Evolutionary conservation across 371 early-diverging fungal genomes (phyloP), one percentile per base, ranked within the genome.

Genomic region (Mortierella sp.): DNA sequence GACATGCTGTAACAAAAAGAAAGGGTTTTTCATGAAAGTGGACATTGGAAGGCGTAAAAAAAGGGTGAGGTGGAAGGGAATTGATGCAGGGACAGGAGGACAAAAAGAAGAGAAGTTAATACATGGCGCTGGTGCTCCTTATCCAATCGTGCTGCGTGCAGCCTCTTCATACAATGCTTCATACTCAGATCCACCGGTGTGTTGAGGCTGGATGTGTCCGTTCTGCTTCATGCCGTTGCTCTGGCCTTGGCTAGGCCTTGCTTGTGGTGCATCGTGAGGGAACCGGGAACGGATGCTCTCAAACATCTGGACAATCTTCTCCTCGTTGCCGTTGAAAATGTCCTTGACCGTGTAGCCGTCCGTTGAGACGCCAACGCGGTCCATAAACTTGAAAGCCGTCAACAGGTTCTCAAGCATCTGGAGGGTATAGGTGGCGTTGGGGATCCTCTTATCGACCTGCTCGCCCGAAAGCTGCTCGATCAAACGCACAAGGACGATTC

Each of bases 341-440:
- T 93, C 93, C 89, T 92, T 89, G 75, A 91, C 90, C 0, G 91
- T 92, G 75, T 86, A 92, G 21, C 91, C 91, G 32, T 91, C 90
- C 0, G 91, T 89, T 27, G 88, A 89, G 51, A 91, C 88, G 14
- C 91, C 91, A 38, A 91, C 91, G 14, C 90, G 84, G 29, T 89
- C 89, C 92, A 93, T 90, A 70, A 93, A 93, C 72, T 92, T 91
- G 83, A 93, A 91, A 0, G 89, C 92, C 14, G 90, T 87, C 27
- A 90, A 85, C 48, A 93, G 83, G 46, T 88, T 91, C 79, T 93
- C 93, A 27, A 90, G 80, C 90, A 90, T 89, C 54, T 88, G 89
- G 4, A 83, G 75, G n/a, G 87, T 87, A 41, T 87, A 83, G 21
- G 84, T 81, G n/a, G 87, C 84, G 41, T 87, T 83, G 11, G 87